Conservation (phyloP, 2,329 filamentous ascomycete genomes). For the Gnomoniopsis sp. region DNA sequence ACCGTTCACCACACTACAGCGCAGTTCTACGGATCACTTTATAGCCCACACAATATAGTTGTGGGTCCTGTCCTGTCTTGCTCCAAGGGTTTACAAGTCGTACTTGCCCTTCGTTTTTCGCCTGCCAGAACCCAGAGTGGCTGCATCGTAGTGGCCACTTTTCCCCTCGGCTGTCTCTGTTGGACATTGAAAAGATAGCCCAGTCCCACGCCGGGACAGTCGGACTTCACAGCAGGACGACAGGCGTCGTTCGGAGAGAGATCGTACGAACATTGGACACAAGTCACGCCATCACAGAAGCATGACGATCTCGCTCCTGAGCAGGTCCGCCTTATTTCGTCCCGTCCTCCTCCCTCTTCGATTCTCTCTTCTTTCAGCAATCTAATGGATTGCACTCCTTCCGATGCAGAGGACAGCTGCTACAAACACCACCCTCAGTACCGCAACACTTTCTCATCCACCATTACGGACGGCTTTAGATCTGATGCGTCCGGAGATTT, state of each 20-base stretch:
- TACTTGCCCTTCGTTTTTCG: background rate
- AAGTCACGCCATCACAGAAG: background rate
- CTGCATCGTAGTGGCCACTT: background rate
- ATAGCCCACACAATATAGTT: background rate
- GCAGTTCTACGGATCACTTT: background rate
- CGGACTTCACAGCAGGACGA: background rate
- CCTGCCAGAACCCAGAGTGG: background rate
- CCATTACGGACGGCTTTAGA: slow-evolving; percentile 7
- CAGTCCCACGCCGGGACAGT: slow-evolving; percentile 9
- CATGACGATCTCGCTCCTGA: background rate
- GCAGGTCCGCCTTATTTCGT: background rate
- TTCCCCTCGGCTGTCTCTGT: background rate
- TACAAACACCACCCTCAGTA: slow-evolving; percentile 29
- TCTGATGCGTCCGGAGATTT: slow-evolving; percentile 13
- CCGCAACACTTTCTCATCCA: slow-evolving; percentile 8
- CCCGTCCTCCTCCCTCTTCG: background rate
- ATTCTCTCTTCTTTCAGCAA: slow-evolving; percentile 1
- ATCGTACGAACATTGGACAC: background rate
- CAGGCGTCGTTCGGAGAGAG: background rate
- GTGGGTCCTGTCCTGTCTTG: background rate
- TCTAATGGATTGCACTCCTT: slow-evolving; percentile 27
- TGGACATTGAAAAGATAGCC: slow-evolving; percentile 13
- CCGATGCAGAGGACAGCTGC: slow-evolving; percentile 38
- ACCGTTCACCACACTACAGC: background rate
- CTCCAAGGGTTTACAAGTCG: background rate